These are phyloP conservation scores for Solanum hybrid DNA, from an alignment of 305 asterid species.

Conservation along the genomic window DNA sequence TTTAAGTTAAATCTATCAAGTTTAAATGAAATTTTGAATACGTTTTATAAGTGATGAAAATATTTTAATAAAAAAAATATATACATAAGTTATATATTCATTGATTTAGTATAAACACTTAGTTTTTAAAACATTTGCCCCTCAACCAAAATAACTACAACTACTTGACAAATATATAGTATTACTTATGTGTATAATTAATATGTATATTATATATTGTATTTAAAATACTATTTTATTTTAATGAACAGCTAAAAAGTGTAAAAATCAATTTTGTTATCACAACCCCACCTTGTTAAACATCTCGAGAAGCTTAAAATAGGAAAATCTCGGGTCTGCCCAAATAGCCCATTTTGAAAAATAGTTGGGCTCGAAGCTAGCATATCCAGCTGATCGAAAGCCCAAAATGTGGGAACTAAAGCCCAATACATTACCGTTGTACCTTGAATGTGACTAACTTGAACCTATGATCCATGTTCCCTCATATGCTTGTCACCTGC, in stretches of 20 bases:
- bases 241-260: not conserved
- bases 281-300: not conserved
- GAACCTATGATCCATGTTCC: not conserved
- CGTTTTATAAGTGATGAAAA: not conserved
- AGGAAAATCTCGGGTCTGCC: not conserved
- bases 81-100: not conserved
- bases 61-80: not conserved
- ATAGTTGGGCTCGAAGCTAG: not conserved
- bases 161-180: not conserved
- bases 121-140: not conserved
- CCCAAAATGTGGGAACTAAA: not conserved
- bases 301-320: not conserved
- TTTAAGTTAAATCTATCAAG: not conserved
- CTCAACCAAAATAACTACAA: not conserved
- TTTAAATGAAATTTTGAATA: not conserved
- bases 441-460: not conserved
- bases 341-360: not conserved
- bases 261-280: not conserved
- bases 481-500: not conserved
- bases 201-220: not conserved
- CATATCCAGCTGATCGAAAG: not conserved
- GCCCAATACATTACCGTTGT: not conserved
- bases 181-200: not conserved
- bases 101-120: not conserved
- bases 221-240: too few species aligned